These are phyloP conservation scores for Solanum virginianum DNA, from an alignment of 257 asterid genomes.

Conservation along the genomic window DNA sequence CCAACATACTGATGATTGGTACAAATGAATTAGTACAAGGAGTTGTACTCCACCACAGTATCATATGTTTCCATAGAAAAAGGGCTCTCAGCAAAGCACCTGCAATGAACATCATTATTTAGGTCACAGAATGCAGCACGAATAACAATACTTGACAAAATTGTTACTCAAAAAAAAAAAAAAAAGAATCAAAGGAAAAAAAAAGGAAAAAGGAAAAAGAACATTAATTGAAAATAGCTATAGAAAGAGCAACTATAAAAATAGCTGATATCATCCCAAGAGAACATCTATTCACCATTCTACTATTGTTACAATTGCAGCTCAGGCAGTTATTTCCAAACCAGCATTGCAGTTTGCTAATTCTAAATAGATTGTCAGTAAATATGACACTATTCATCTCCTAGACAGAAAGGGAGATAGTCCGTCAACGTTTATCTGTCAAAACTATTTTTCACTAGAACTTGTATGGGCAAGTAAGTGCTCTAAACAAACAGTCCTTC, in stretches of 20 bases:
- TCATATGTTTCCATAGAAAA: constrained; percentile 41
- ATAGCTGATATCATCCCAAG: not conserved
- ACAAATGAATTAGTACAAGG: not conserved
- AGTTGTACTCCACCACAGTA: constrained; percentile 25
- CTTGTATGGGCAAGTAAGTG: not conserved
- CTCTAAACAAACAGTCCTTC: not conserved
- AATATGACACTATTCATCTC: not conserved
- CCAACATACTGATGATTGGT: not conserved
- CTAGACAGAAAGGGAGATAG: not conserved
- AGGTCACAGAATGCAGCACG: not conserved
- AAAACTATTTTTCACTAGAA: not conserved
- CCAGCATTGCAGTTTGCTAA: not conserved
- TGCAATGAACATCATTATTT: constrained; percentile 1
- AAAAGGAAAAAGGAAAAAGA: not conserved
- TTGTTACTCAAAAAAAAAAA: not conserved
- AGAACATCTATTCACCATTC: not conserved
- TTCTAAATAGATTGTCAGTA: not conserved
- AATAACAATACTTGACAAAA: too few species aligned
- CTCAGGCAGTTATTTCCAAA: not conserved
- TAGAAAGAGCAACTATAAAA: not conserved
- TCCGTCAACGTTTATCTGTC: not conserved
- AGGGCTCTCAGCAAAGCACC: constrained; percentile 47
- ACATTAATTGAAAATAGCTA: not conserved
- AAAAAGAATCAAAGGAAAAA: not conserved
- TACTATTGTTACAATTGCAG: not conserved